A percentile compares a stretch with the other conserved stretches of the same genome.
These are phyloP conservation scores for Tuber magnatum DNA, from an alignment of 495 filamentous ascomycete species.

Conservation along the genomic window DNA sequence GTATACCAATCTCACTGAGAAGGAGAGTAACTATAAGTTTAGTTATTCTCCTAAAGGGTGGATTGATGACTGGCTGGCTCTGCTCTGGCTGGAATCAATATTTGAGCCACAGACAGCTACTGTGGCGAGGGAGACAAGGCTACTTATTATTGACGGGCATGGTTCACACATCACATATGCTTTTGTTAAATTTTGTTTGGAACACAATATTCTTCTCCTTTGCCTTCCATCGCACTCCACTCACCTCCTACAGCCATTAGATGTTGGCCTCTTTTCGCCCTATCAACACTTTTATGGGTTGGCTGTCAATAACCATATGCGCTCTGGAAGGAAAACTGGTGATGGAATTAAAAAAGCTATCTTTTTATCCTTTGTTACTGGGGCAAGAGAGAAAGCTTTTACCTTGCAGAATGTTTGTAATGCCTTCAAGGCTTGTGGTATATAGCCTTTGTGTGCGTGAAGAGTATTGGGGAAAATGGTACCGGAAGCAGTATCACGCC, in stretches of 20 bases:
- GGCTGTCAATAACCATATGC: conserved; percentile 7
- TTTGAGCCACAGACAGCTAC: conserved; percentile 25
- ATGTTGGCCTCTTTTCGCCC: conserved; percentile 7
- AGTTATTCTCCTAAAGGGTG: conserved; percentile 30
- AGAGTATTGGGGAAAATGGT: not conserved
- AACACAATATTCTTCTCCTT: conserved; percentile 28
- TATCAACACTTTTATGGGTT: conserved; percentile 8
- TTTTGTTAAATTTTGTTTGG: conserved; percentile 11
- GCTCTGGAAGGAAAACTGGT: not conserved
- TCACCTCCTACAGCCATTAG: conserved; percentile 11
- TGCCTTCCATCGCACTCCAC: conserved; percentile 38
- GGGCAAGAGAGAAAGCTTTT: not conserved
- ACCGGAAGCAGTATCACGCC: not conserved
- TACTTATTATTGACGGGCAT: conserved; percentile 20
- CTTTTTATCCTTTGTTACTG: not conserved
- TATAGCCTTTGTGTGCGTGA: not conserved
- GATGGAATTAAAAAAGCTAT: not conserved
- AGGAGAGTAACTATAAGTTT: conserved; percentile 12
- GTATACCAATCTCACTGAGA: conserved; percentile 4
- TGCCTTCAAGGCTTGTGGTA: not conserved
- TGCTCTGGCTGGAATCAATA: conserved; percentile 33
- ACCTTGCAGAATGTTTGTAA: not conserved
- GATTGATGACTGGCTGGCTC: conserved; percentile 31
- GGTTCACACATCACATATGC: conserved; percentile 7
- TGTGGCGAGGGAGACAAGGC: not conserved